Conservation (phyloP, 768 basidiomycete species). For the Asterophora parasitica region DNA sequence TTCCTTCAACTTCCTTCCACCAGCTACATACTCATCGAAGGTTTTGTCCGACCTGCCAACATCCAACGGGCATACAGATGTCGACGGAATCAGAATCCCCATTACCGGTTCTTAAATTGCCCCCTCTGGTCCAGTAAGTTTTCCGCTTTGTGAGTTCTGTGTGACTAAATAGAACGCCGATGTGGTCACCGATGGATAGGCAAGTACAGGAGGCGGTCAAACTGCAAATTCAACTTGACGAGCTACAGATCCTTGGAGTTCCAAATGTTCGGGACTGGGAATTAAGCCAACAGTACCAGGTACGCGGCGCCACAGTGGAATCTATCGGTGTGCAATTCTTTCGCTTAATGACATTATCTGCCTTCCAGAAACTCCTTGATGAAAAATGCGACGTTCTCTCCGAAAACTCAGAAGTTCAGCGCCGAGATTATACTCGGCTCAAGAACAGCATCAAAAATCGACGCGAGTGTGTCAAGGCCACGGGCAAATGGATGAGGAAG, state of each 20-base stretch:
- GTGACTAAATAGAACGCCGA: background rate
- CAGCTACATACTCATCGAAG: too few relatives aligned
- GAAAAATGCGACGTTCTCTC: constrained; percentile 2
- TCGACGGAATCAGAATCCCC: too few relatives aligned
- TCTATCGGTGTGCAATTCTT: background rate
- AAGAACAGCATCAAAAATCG: background rate
- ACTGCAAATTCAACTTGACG: background rate
- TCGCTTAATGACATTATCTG: background rate
- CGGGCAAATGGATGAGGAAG: background rate
- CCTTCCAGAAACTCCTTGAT: constrained; percentile 1
- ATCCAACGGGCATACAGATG: too few relatives aligned
- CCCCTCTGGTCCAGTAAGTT: background rate
- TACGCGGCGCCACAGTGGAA: background rate
- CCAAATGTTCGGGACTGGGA: constrained; percentile 2
- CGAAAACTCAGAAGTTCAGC: background rate
- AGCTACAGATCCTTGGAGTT: background rate
- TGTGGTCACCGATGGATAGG: background rate
- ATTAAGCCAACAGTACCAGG: background rate
- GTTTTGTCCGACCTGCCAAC: too few relatives aligned
- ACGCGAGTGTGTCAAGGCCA: background rate
- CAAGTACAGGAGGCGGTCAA: constrained; percentile 6
- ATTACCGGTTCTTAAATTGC: too few relatives aligned
- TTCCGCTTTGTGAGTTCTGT: background rate
- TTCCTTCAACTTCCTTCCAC: too few relatives aligned
- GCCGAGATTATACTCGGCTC: constrained; percentile 1